A percentile compares a stretch with the other conserved stretches of the same genome.
Evolutionary conservation across 2,329 filamentous ascomycete species (phyloP).

Genomic region (Fusarium robinianum): DNA sequence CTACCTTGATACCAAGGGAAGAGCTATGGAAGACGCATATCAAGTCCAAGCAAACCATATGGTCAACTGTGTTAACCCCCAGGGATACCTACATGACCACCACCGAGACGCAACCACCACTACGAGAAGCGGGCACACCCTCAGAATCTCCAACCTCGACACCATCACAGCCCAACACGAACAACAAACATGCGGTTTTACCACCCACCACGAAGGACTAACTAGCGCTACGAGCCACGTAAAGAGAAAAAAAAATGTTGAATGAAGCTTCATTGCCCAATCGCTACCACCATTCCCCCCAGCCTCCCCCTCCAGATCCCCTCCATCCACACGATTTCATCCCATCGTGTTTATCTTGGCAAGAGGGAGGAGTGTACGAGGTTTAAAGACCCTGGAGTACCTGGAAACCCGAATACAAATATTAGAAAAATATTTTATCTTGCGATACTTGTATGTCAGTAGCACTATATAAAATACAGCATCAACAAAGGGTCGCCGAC

Average conservation of each 20-base stretch:
- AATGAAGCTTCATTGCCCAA: conserved; percentile 25
- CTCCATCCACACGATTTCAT: conserved; percentile 4
- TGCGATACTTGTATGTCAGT: too few relatives aligned
- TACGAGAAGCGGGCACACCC: conserved; percentile 11
- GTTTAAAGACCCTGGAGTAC: conserved; percentile 10
- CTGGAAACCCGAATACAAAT: conserved; percentile 5
- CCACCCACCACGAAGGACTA: too few relatives aligned
- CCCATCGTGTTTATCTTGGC: conserved; percentile 16
- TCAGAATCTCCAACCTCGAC: conserved; percentile 17
- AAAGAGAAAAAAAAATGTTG: neutral
- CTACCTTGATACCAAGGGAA: too few relatives aligned
- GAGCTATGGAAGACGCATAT: too few relatives aligned
- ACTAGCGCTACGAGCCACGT: conserved; percentile 12
- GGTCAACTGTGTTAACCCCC: too few relatives aligned
- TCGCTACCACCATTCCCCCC: conserved; percentile 3
- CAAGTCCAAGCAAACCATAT: too few relatives aligned
- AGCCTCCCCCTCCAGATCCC: neutral
- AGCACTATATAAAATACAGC: too few relatives aligned
- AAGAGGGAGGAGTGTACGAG: too few relatives aligned
- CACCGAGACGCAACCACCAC: neutral
- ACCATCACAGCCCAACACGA: conserved; percentile 27
- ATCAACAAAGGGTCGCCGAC: too few relatives aligned
- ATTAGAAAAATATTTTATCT: conserved; percentile 13
- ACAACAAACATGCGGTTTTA: conserved; percentile 24
- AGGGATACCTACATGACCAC: too few relatives aligned